Conservation (phyloP, 148 eudicot genomes). For the Spergularia bocconei region DNA sequence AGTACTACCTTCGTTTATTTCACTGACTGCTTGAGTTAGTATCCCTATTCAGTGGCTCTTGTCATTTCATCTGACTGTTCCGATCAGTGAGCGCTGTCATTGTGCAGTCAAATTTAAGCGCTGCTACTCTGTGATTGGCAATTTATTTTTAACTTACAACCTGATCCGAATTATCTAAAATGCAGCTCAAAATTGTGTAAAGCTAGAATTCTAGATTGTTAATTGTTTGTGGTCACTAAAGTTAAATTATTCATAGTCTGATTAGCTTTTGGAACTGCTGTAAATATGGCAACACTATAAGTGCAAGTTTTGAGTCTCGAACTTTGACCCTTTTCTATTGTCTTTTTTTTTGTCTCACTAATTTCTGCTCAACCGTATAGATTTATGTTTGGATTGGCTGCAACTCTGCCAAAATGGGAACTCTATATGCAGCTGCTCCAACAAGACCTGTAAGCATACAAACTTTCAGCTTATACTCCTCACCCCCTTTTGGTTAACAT, state of each 20-base stretch:
- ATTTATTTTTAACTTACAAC: neutral
- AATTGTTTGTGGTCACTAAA: neutral
- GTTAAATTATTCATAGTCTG: neutral
- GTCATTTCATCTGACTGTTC: neutral
- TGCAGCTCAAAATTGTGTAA: too few species aligned
- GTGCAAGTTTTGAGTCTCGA: neutral
- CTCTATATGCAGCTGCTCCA: constrained; percentile 64
- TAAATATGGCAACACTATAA: neutral
- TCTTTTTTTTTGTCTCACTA: neutral
- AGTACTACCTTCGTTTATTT: neutral
- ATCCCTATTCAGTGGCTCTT: neutral
- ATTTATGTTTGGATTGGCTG: constrained; percentile 81
- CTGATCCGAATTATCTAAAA: too few species aligned
- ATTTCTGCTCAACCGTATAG: constrained; percentile 23
- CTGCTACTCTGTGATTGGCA: neutral
- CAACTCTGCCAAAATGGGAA: constrained; percentile 61
- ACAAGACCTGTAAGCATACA: constrained; percentile 60
- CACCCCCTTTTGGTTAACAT: too few species aligned
- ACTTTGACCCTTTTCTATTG: neutral
- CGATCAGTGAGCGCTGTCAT: neutral
- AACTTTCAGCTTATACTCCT: neutral
- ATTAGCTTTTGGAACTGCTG: neutral
- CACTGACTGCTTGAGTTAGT: neutral
- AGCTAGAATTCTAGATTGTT: too few species aligned
- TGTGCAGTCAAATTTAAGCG: neutral